Evolutionary conservation across 208 protist genomes (phyloP).

Genomic region (Leptomonas seymouri): DNA sequence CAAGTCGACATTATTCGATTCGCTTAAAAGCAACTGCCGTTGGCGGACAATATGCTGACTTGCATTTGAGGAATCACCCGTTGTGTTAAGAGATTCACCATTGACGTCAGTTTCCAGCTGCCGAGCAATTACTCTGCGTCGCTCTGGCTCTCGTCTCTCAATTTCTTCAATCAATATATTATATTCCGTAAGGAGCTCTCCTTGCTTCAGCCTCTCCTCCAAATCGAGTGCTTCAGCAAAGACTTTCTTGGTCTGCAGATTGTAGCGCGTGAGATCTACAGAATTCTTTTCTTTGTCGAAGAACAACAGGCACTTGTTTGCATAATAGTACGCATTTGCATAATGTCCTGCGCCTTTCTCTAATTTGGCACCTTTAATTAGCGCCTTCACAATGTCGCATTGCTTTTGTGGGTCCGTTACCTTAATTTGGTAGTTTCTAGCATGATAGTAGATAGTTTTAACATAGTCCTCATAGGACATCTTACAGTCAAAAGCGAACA

Average conservation of each 20-base stretch:
- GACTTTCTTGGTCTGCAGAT: constrained; percentile 18
- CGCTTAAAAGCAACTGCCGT: constrained; percentile 33
- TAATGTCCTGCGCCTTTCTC: constrained; percentile 31
- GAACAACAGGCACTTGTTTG: constrained; percentile 47
- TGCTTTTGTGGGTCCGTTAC: constrained; percentile 16
- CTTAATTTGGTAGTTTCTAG: constrained; percentile 32
- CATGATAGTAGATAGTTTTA: constrained; percentile 63
- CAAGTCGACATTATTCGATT: constrained; percentile 22
- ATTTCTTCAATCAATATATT: constrained; percentile 41
- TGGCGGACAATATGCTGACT: constrained; percentile 20
- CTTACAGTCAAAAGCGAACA: constrained; percentile 63
- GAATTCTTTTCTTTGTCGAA: constrained; percentile 46
- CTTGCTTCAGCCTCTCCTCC: constrained; percentile 25
- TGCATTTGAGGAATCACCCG: not conserved
- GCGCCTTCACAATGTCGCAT: constrained; percentile 24
- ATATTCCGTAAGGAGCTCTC: constrained; percentile 38
- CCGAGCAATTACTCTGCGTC: constrained; percentile 30
- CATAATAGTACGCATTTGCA: constrained; percentile 57
- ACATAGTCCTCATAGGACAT: constrained; percentile 56
- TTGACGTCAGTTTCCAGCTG: constrained; percentile 44
- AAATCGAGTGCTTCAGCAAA: constrained; percentile 35
- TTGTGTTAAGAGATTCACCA: not conserved
- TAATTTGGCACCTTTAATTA: constrained; percentile 21
- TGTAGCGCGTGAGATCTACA: constrained; percentile 14
- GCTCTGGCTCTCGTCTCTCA: constrained; percentile 36